Evolutionary conservation across 768 basidiomycete genomes (phyloP).

Genomic region (Jaapia argillacea): DNA sequence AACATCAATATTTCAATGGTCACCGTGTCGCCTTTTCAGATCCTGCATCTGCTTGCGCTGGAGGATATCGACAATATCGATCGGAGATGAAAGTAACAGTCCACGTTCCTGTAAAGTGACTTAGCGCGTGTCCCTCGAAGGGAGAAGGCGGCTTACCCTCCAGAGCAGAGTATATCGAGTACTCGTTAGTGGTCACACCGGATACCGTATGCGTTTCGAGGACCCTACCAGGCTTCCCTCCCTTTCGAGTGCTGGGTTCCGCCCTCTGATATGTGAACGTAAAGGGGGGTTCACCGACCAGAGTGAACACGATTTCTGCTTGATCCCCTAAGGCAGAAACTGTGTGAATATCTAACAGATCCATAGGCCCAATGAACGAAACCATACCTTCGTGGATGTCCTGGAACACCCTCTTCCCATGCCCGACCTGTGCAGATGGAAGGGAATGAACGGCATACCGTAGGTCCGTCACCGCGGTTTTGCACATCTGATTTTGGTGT

Average conservation of each 20-base stretch:
- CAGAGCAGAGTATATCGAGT: constrained; percentile 85
- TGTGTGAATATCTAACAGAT: background rate
- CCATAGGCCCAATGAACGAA: background rate
- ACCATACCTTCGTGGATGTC: constrained; percentile 80
- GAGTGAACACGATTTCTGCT: constrained; percentile 86
- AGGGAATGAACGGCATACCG: constrained; percentile 67
- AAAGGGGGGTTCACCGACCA: constrained; percentile 90
- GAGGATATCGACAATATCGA: constrained; percentile 80
- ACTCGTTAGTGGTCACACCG: constrained; percentile 60
- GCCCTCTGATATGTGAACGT: constrained; percentile 91
- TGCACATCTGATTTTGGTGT: constrained; percentile 89
- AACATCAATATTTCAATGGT: no score
- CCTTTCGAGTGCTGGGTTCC: constrained; percentile 59
- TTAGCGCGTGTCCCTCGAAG: constrained; percentile 1
- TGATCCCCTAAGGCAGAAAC: constrained; percentile 54
- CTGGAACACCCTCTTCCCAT: constrained; percentile 73
- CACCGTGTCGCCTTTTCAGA: no score
- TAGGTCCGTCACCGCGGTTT: constrained; percentile 69
- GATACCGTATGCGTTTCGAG: constrained; percentile 89
- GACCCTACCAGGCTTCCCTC: constrained; percentile 64
- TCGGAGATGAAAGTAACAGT: constrained; percentile 89
- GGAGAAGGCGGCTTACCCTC: constrained; percentile 54
- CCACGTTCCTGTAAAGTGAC: constrained; percentile 62
- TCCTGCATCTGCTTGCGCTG: background rate
- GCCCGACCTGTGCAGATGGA: constrained; percentile 82